phyloP scores from a whole-genome alignment of 2,329 filamentous ascomycete genomes.

The Myriosclerotinia duriaeana region DNA sequence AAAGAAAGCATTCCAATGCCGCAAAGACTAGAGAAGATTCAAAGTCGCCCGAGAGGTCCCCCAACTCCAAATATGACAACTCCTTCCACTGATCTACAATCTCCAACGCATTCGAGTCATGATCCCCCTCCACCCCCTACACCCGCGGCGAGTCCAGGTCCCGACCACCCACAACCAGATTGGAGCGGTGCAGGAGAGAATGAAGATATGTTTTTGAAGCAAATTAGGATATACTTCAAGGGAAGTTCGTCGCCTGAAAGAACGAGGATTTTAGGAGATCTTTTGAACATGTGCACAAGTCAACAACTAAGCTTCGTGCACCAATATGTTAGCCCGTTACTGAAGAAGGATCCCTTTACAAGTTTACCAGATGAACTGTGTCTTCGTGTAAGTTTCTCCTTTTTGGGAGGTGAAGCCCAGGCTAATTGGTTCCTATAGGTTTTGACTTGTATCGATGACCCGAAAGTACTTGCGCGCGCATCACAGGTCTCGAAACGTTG shows the following conservation, averaged over 20 bases:
- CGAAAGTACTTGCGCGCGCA: slow-evolving; percentile 85
- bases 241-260: slow-evolving; percentile 73
- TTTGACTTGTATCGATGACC: slow-evolving; percentile 94
- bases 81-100: slow-evolving; percentile 61
- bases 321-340: slow-evolving; percentile 86
- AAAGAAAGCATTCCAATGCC: slow-evolving; percentile 41
- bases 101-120: slow-evolving; percentile 41
- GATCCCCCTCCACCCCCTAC: slow-evolving; percentile 63
- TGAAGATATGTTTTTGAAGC: slow-evolving; percentile 78
- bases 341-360: slow-evolving; percentile 96
- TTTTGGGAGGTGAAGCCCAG: neutral
- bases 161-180: slow-evolving; percentile 61
- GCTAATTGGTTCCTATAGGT: slow-evolving; percentile 55
- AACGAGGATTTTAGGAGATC: slow-evolving; percentile 78
- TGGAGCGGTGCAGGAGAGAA: slow-evolving; percentile 77
- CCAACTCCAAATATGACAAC: slow-evolving; percentile 68
- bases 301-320: slow-evolving; percentile 95
- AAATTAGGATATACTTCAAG: slow-evolving; percentile 77
- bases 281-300: slow-evolving; percentile 92
- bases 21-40: slow-evolving; percentile 55
- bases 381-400: slow-evolving; percentile 63
- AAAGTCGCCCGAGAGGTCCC: slow-evolving; percentile 55
- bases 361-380: slow-evolving; percentile 91
- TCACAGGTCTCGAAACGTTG: slow-evolving; percentile 96
- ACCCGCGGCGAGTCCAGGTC: slow-evolving; percentile 64